A percentile compares a stretch with the other conserved stretches of the same genome.
phyloP scores from a whole-genome alignment of 1,284 basidiomycete genomes.

The Ganoderma sinense region DNA sequence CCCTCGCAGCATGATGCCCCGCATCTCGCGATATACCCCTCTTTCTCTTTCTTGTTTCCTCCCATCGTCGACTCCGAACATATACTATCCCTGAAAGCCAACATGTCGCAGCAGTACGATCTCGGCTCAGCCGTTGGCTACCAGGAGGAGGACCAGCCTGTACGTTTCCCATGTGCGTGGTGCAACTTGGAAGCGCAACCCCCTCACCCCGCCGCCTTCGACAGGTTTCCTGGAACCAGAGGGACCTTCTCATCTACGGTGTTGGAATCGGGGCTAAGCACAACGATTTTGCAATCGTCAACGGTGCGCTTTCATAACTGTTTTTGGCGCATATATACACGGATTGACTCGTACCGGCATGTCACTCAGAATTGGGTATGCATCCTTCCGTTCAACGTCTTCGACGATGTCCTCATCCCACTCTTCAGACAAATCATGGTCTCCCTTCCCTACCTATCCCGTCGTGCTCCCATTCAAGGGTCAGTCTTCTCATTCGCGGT shows the following conservation, averaged over 20 bases:
- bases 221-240: slow-evolving; percentile 61
- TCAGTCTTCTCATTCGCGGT: slow-evolving; percentile 27
- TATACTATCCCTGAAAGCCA: neutral
- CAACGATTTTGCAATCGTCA: slow-evolving; percentile 65
- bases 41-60: neutral
- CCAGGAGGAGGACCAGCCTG: slow-evolving; percentile 38
- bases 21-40: slow-evolving; percentile 2
- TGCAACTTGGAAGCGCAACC: neutral
- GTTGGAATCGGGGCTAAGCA: slow-evolving; percentile 76
- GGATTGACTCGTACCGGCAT: neutral
- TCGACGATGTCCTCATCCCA: neutral
- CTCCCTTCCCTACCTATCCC: slow-evolving; percentile 63
- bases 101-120: slow-evolving; percentile 38
- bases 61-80: neutral
- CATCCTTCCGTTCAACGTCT: neutral
- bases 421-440: slow-evolving; percentile 53
- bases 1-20: slow-evolving; percentile 6
- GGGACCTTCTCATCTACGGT: slow-evolving; percentile 73
- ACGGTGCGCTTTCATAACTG: slow-evolving; percentile 52
- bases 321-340: no score
- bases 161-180: slow-evolving; percentile 19
- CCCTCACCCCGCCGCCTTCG: neutral
- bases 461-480: slow-evolving; percentile 65
- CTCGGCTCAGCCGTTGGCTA: slow-evolving; percentile 41
- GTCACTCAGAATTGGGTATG: slow-evolving; percentile 40